A percentile compares a stretch with the other conserved stretches of the same genome.
These are phyloP conservation scores for Carallia brachiata DNA, from an alignment of 345 rosid species.

Conservation along the genomic window DNA sequence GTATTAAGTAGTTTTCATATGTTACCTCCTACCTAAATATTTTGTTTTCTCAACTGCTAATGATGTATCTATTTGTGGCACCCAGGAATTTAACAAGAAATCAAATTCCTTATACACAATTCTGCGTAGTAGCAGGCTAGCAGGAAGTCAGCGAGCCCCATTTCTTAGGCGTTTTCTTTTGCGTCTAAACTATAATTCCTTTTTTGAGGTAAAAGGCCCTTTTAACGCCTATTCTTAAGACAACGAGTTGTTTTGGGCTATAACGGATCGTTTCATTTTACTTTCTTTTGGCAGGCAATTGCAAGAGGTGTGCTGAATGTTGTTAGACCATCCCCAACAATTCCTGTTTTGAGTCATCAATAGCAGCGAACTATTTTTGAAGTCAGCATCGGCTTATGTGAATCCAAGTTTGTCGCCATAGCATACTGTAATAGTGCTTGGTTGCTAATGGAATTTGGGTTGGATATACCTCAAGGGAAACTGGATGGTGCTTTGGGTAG, in stretches of 20 bases:
- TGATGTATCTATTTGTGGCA: background rate
- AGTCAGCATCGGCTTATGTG: constrained; percentile 8
- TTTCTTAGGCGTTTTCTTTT: constrained; percentile 90
- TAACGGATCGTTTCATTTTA: constrained; percentile 6
- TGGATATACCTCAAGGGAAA: too few relatives aligned
- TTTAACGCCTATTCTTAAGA: background rate
- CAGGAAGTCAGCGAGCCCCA: constrained; percentile 95
- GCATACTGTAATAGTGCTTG: too few relatives aligned
- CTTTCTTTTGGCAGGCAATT: constrained; percentile 53
- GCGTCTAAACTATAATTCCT: constrained; percentile 84
- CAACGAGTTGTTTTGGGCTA: background rate
- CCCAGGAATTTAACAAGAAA: constrained; percentile 92
- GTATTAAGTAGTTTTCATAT: background rate
- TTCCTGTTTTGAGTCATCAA: constrained; percentile 46
- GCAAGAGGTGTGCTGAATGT: constrained; percentile 82
- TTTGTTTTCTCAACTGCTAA: background rate
- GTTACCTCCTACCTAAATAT: constrained; percentile 4
- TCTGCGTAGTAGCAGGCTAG: constrained; percentile 87
- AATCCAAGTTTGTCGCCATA: background rate
- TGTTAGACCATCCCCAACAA: constrained; percentile 72
- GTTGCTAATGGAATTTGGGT: too few relatives aligned
- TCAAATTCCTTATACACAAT: constrained; percentile 89
- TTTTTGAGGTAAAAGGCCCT: constrained; percentile 64
- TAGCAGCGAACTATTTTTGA: constrained; percentile 19
- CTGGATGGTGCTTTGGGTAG: too few relatives aligned